These are phyloP conservation scores for Saussurea involucrata DNA, from an alignment of 129 eudicot species.

Conservation along the genomic window DNA sequence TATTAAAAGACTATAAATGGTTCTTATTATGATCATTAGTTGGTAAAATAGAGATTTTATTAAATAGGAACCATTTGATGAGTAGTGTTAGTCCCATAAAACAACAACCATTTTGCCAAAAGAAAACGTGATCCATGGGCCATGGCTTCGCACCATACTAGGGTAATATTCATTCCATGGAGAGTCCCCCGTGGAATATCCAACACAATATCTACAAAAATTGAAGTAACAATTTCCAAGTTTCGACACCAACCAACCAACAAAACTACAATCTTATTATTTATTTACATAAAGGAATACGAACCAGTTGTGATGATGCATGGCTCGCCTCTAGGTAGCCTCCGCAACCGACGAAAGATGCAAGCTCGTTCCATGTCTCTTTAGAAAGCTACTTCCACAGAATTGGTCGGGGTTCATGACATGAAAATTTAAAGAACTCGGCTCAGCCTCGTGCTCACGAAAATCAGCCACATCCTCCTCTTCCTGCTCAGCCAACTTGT, in stretches of 20 bases:
- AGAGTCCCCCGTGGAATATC: neutral
- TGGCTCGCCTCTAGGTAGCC: conserved; percentile 54
- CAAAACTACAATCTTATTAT: conserved; percentile 31
- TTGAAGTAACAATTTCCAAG: conserved; percentile 10
- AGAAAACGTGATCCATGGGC: neutral
- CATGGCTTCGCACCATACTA: neutral
- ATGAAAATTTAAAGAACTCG: conserved; percentile 29
- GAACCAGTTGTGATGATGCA: neutral
- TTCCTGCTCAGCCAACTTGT: conserved; percentile 32
- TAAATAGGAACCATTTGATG: no score
- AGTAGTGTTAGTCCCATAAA: no score
- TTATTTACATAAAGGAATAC: conserved; percentile 27
- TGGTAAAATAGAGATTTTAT: no score
- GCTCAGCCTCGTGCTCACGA: conserved; percentile 22
- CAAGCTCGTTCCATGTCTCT: conserved; percentile 46
- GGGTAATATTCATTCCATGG: neutral
- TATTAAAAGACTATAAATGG: no score
- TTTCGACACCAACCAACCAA: conserved; percentile 16
- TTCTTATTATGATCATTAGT: no score
- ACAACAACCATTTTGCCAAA: neutral
- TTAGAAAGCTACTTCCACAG: conserved; percentile 72
- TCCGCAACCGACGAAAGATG: conserved; percentile 69
- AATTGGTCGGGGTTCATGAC: conserved; percentile 49
- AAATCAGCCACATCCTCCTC: conserved; percentile 20
- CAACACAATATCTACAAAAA: conserved; percentile 27